Evolutionary conservation across 768 basidiomycete species (phyloP), one percentile per base, ranked within the genome.

Genomic region (Rickenella mellea): DNA sequence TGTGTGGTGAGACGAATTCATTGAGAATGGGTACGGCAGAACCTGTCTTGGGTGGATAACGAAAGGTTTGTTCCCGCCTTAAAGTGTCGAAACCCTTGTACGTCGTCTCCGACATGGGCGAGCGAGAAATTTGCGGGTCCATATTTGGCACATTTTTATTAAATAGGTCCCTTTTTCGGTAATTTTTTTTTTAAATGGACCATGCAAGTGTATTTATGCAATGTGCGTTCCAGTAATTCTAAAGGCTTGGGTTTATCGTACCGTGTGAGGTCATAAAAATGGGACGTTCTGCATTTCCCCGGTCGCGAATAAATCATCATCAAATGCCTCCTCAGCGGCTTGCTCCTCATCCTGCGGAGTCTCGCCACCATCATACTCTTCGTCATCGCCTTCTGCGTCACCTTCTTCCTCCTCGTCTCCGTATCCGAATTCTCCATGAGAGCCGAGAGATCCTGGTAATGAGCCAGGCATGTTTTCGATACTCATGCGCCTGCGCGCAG

Each of bases 1-100:
- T 77, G 58, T 97, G 93, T 5, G 96, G 94, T 19, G 77, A 67
- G 41, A 97, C 90, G 53, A 97, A 88, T 62, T 94, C 88, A 51
- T 96, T 89, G 46, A 98, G 70, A 41, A 86, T 85, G 15, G 78
- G 78, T 49, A 87, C 78, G 10, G 80, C 77, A 19, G 84, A 74
- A 17, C 75, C 76, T 30, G 74, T 63, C 50, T 71, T 69, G 21
- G 83, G 71, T 0, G 94, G 96, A 44, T 79, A 69, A 60, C 74
- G 72, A 64, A 96, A 96, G 4, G 70, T 60, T 6, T 76, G 66
- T 66, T 96, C 91, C 42, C 93, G 74, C 22, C 68, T 69, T 39
- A 93, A 71, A 4, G 92, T 94, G 56, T 81, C 74, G 59, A 94
- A 97, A 3, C 33, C 33, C 19, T 22, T 36, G 33, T 36, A 36